Conservation (phyloP, 2,329 filamentous ascomycete genomes). For the Thielaviopsis ethacetica region DNA sequence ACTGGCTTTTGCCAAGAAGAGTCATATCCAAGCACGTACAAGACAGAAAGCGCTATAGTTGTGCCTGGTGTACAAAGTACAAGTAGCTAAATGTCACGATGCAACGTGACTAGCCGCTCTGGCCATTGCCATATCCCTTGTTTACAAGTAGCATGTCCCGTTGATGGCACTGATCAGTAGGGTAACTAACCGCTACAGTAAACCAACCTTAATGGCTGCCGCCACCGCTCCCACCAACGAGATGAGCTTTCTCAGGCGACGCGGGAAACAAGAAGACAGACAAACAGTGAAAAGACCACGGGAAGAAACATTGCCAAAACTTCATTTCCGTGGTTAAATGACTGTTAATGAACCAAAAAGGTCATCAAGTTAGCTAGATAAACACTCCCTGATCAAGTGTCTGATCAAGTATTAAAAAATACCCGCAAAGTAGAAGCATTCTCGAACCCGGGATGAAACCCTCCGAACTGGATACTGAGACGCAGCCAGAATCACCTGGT, state of each 20-base stretch:
- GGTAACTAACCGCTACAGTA: not conserved
- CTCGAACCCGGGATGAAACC: not conserved
- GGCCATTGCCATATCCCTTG: no score
- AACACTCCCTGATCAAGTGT: not conserved
- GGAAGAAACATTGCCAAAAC: not conserved
- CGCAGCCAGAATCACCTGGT: not conserved
- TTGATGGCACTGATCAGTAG: not conserved
- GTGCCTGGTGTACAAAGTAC: no score
- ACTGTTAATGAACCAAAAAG: no score
- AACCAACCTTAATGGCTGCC: not conserved
- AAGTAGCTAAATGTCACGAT: not conserved
- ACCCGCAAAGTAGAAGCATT: not conserved
- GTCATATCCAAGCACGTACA: not conserved
- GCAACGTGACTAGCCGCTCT: not conserved
- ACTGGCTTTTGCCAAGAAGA: not conserved
- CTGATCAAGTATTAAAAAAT: not conserved
- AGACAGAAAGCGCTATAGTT: not conserved
- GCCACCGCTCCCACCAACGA: not conserved
- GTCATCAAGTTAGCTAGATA: no score
- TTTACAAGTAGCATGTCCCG: no score
- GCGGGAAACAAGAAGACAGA: not conserved
- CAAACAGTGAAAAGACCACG: not conserved
- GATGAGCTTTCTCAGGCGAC: not conserved
- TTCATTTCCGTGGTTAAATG: not conserved
- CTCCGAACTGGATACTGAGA: not conserved